These are phyloP conservation scores for Parachaetomium inaequale DNA, from an alignment of 495 filamentous ascomycete genomes.

Conservation along the genomic window DNA sequence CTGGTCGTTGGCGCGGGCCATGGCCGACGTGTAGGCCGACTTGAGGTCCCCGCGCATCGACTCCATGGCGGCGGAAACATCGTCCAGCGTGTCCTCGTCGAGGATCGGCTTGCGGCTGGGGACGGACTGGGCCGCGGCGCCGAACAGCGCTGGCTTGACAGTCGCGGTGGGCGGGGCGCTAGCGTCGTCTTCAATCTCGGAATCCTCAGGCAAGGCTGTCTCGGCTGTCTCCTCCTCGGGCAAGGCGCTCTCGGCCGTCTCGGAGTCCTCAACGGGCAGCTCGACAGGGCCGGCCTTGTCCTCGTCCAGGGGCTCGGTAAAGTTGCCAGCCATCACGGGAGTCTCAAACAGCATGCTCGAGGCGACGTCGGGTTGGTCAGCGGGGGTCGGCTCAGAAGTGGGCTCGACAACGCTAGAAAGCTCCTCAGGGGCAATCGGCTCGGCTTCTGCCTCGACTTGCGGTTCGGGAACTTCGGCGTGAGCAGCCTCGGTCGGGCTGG, in stretches of 20 bases:
- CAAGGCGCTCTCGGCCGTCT: background rate
- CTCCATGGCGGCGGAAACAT: constrained; percentile 62
- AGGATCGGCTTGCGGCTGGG: constrained; percentile 41
- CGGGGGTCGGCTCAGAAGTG: constrained; percentile 19
- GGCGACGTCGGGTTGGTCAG: constrained; percentile 15
- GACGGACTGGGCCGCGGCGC: constrained; percentile 44
- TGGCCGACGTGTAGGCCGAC: constrained; percentile 58
- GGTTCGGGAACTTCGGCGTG: constrained; percentile 1
- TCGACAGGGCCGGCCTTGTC: background rate
- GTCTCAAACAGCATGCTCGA: constrained; percentile 27
- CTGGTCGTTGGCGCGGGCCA: constrained; percentile 56
- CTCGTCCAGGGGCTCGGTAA: constrained; percentile 22
- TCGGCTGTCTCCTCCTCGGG: constrained; percentile 12
- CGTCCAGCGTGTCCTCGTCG: constrained; percentile 40
- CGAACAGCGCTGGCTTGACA: constrained; percentile 44
- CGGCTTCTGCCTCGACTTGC: background rate
- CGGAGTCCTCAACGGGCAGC: constrained; percentile 1
- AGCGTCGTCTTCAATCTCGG: too few species aligned
- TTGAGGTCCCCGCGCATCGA: constrained; percentile 50
- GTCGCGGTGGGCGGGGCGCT: constrained; percentile 13
- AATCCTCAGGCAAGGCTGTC: background rate
- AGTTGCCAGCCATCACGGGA: constrained; percentile 28
- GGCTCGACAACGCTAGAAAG: constrained; percentile 23
- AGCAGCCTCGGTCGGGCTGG: background rate
- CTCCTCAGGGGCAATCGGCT: constrained; percentile 14